Evolutionary conservation across 768 basidiomycete species (phyloP), one percentile per base, ranked within the genome.

Genomic region (Xerocomus brunneocitrinus): DNA sequence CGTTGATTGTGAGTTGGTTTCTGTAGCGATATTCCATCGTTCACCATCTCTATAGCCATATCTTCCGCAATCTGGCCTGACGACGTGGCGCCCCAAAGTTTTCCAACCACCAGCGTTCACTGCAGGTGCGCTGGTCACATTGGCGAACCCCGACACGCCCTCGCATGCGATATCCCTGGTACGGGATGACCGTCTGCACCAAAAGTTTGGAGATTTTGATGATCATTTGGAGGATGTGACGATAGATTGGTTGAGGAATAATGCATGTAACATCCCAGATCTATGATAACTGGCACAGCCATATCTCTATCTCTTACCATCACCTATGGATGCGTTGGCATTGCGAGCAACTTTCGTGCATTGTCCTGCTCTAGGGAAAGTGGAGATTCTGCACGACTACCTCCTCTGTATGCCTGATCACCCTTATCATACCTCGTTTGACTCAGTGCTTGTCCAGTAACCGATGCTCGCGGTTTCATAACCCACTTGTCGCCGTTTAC

Each of bases 191-290:
- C 72, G 71, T n/a, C 66, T 76, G 49, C 83, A 86, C 52, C 70
- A 76, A 53, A 73, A 76, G 44, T 83, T 91, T 53, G 85, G 83
- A 4, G 89, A 91, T 66, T 91, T 91, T 56, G 89, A 91, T 53
- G 89, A 91, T 59, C 86, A 91, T 69, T 67, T 91, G 43, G 89
- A 89, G 68, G 83, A 89, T 66, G 83, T 84, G 45, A 79, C 66
- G 39, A 67, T 73, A 52, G 78, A 79, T 53, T 80, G 78, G 77
- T 57, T 81, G 55, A 65, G 64, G 46, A 80, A 81, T 43, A 57
- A 44, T 24, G 65, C 54, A 49, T 74, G 71, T 66, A 62, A 52
- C 50, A 61, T 68, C 24, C 49, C 49, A 39, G 58, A 58, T 35
- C 47, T 46, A 19, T 68, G 50, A 64, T 43, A 28, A 34, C 32